Base-by-base conservation (phyloP, 164 flowering plant species). In the Stephania yunnanensis region DNA sequence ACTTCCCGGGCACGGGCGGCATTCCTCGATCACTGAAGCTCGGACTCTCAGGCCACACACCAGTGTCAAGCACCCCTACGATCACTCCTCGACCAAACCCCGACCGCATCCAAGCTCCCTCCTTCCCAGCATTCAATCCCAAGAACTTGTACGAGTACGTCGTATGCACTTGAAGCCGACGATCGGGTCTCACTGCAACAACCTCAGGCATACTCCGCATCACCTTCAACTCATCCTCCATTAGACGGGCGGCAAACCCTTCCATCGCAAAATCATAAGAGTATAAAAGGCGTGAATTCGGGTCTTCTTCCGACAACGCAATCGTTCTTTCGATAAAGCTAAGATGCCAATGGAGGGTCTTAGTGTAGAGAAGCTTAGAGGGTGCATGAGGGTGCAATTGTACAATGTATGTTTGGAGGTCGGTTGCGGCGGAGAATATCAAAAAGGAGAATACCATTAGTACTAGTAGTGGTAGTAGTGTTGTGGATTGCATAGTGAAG, bases 11-110 rank as follows among this genome's bases (percentile, higher is more conserved):
- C 72, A 81, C 83, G 0, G 85, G 86, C 20, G 93, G 87, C 94
- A 95, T 89, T n/a, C 82, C 82, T 0, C 72, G 76, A 71, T 95
- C 98, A 19, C 74, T 50, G 63, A 91, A 93, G 85, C 99, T 95
- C 3, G 95, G 96, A 74, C 92, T 92, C 80, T 93, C 99, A 0
- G 98, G 98, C 98, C 99, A 95, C 67, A 93, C 87, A 8, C 98
- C 99, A 7, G 92, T 89, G 76, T 95, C 99, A 42, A 95, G 87
- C 22, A 95, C 83, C 0, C 97, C 99, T 72, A 95, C 84, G 22
- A 95, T 87, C 6, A 90, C 75, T 15, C 93, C 97, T 6, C 75
- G 83, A 0, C 97, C 97, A 55, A 83, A 87, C 8, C 77, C 71
- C 0, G 94, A 80, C 71, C 67, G 74, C 25, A 31, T 52, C 90